Evolutionary conservation across 129 eudicot genomes (phyloP), one percentile per base, ranked within the genome.

Genomic region (Deinandra increscens): DNA sequence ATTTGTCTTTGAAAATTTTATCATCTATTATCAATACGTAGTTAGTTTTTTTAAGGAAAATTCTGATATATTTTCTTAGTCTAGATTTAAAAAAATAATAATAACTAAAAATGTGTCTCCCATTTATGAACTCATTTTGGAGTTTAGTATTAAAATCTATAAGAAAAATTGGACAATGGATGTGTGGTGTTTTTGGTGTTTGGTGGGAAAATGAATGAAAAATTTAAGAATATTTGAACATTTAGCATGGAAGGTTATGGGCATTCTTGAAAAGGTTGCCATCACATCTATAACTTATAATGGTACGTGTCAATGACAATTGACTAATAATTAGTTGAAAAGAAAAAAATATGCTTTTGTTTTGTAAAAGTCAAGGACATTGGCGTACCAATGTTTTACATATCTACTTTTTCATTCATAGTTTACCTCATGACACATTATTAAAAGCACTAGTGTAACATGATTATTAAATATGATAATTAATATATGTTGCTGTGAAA

Each of bases 211-310:
- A 77, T 77, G 76, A 61, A 77, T 77, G 81, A 77, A 43, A 77
- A 61, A 77, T 62, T 69, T 39, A 77, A 77, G 76, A 69, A 61
- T 69, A 61, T 69, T 50, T 77, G 76, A 71, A 66, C 56, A 77
- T 76, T 76, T 61, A 70, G 66, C 55, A 61, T 69, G 66, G 39
- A 69, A 43, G 55, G 64, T 62, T 69, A 77, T 77, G 81, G 81
- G 76, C 81, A 70, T 70, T 70, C 76, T 69, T 77, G 81, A 77
- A 77, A 77, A 77, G 81, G 81, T 77, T 77, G 76, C 81, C 81
- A 77, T 77, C 76, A 77, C 76, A 61, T 69, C 76, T 69, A 29
- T 77, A 63, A 51, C 66, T 62, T 71, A 50, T 61, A 29, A 71
- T 48, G 60, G 80, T 69, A 76, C 80, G 51, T 60, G 18, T 50